Base-by-base conservation (phyloP, 2,329 filamentous ascomycete species). In the Penicillium expansum region DNA sequence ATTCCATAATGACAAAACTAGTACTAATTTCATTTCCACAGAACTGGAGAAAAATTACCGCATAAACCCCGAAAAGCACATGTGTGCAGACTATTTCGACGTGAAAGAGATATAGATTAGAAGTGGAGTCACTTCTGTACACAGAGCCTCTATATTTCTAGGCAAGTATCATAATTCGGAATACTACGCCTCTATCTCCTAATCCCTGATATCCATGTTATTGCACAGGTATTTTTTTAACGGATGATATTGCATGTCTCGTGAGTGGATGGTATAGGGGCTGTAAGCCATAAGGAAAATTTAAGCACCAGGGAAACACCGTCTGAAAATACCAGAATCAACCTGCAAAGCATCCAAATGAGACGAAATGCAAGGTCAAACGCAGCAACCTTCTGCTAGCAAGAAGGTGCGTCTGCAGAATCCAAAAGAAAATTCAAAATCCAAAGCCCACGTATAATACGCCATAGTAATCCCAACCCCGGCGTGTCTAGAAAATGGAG, bases 401-500 rank as follows among this genome's bases (percentile, higher is more conserved):
- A 38, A 29, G 48, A 35, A 47, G 24, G 13, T 20, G 44, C 14
- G 35, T 37, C 43, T 30, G 20, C 29, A 39, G 42, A 42, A 43
- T 24, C 13, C 11, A 45, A 51, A 35, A 29, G 29, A 29, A 18
- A 37, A 51, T 27, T 24, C 29, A 37, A 51, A 38, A 30, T 24
- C 37, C 14, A 48, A 45, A 33, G 14, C 14, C 37, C 45, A 49
- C 49, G 11, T 48, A 41, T 32, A 39, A 56, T 53, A 56, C 55
- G 55, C 58, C 57, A 24, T 42, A 45, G 22, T 24, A 27, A 52
- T 52, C 42, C 30, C 37, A 50, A 33, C 14, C 48, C 33, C 33
- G 13, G 20, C 9, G 24, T 48, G 18, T 52, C 27, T 47, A 45
- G 37, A 50, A 49, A 56, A 55, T 54, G 49, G 44, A 60, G 42